A percentile compares a stretch with the other conserved stretches of the same genome.
Conservation (phyloP, 768 basidiomycete genomes). For the Tricholoma hemisulphureum region DNA sequence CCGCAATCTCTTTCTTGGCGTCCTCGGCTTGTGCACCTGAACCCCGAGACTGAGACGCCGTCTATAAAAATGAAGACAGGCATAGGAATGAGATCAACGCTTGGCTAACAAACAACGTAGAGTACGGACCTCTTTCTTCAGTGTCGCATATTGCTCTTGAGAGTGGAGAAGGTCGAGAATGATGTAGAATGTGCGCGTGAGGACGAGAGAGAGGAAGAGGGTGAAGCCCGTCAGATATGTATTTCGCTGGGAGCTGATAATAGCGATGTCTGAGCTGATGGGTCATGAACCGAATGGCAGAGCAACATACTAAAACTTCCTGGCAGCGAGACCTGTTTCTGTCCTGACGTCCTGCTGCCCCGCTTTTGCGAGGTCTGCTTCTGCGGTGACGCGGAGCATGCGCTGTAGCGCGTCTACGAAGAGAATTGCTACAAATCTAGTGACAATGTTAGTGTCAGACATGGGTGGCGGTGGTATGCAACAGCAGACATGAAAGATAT, state of each 20-base stretch:
- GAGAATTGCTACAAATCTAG: constrained; percentile 78
- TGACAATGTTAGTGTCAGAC: neutral
- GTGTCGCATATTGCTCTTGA: constrained; percentile 82
- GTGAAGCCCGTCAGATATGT: constrained; percentile 92
- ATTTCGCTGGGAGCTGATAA: constrained; percentile 76
- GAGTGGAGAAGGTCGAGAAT: constrained; percentile 87
- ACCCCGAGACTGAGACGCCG: constrained; percentile 14
- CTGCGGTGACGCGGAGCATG: constrained; percentile 79
- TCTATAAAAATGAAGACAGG: constrained; percentile 6
- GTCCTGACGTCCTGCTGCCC: constrained; percentile 61
- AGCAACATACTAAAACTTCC: constrained; percentile 82
- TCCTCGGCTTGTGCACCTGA: constrained; percentile 32
- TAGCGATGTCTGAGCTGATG: neutral
- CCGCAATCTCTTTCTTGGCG: constrained; percentile 55
- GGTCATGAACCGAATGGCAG: neutral
- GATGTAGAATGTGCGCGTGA: constrained; percentile 91
- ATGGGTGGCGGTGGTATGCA: constrained; percentile 11
- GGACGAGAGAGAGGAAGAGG: constrained; percentile 92
- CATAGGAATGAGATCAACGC: neutral
- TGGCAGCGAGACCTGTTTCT: constrained; percentile 86
- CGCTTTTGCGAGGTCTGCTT: constrained; percentile 64
- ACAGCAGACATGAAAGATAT: constrained; percentile 84
- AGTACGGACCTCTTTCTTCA: constrained; percentile 59
- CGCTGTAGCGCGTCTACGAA: constrained; percentile 92
- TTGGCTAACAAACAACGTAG: neutral